Percentiles rank a stretch among this genome's conserved stretches.
These are phyloP conservation scores for Candida neerlandica DNA, from an alignment of 1,139 yeast genomes.

Conservation along the genomic window DNA sequence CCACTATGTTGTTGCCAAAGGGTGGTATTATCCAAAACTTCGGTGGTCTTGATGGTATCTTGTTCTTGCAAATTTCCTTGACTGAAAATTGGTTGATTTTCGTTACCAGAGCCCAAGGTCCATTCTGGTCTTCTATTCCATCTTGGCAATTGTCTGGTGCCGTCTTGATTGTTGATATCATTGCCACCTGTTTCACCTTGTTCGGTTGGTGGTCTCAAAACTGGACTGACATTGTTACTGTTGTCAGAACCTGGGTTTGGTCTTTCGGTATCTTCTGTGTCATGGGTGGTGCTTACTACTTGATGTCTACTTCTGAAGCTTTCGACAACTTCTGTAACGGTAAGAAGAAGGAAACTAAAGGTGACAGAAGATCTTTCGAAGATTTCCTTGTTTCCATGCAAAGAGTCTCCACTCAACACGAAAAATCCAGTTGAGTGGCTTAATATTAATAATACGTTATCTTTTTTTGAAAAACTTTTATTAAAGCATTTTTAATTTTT, in stretches of 20 bases:
- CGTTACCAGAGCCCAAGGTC: slow-evolving; percentile 94
- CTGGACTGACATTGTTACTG: slow-evolving; percentile 96
- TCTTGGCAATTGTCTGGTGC: slow-evolving; percentile 97
- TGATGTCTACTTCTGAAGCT: slow-evolving; percentile 83
- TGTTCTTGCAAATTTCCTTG: slow-evolving; percentile 88
- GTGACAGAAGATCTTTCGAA: slow-evolving; percentile 80
- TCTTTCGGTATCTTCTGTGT: slow-evolving; percentile 95
- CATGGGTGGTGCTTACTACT: slow-evolving; percentile 95
- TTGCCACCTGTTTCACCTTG: slow-evolving; percentile 87
- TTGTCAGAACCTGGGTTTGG: slow-evolving; percentile 92
- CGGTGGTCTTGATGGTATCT: slow-evolving; percentile 89
- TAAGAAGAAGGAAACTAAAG: slow-evolving; percentile 66
- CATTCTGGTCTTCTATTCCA: slow-evolving; percentile 91
- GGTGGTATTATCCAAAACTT: slow-evolving; percentile 88
- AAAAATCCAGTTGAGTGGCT: slow-evolving; percentile 53
- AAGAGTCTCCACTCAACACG: slow-evolving; percentile 98
- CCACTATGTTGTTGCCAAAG: slow-evolving; percentile 81
- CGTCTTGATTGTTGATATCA: slow-evolving; percentile 81
- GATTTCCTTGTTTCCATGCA: slow-evolving; percentile 97
- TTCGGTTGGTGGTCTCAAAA: slow-evolving; percentile 99
- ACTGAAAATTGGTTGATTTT: slow-evolving; percentile 97
- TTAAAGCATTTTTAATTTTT: not conserved
- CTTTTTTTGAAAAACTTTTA: not conserved
- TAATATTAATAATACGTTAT: slow-evolving; percentile 1
- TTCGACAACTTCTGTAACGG: slow-evolving; percentile 97